Conservation (phyloP, 75 land plant species). For the Pinus albicaulis region DNA sequence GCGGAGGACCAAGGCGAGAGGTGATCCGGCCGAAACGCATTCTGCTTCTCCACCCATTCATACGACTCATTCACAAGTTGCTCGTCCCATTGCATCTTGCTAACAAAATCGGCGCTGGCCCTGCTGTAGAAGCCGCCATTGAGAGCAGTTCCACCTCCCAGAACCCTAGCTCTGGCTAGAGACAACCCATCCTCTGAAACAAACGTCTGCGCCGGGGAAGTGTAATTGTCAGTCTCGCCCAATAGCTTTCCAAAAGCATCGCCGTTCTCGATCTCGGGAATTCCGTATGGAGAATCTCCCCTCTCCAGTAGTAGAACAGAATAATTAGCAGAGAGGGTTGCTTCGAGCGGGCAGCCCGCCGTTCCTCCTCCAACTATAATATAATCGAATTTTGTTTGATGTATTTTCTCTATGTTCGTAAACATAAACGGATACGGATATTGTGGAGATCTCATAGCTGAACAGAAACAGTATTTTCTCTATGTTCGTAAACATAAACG, state of each 20-base stretch:
- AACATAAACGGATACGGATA: neutral
- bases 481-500: neutral
- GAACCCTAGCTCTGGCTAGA: neutral
- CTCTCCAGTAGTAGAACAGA: conserved; percentile 72
- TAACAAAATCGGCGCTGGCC: neutral
- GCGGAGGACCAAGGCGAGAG: neutral
- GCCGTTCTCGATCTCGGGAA: conserved; percentile 41
- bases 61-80: neutral
- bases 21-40: neutral
- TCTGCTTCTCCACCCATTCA: neutral
- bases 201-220: conserved; percentile 71
- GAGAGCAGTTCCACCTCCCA: neutral
- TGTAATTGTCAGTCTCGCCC: conserved; percentile 14
- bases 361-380: conserved; percentile 81
- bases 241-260: conserved; percentile 50
- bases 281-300: conserved; percentile 51
- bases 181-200: conserved; percentile 58
- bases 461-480: too few species aligned
- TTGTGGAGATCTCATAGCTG: neutral
- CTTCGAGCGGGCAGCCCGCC: conserved; percentile 73
- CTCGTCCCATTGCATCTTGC: neutral
- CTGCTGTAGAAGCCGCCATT: neutral
- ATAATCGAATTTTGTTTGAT: conserved; percentile 46
- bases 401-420: neutral
- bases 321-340: conserved; percentile 50